Conservation (phyloP, 2,329 filamentous ascomycete species). For the Sporothrix humicola region DNA sequence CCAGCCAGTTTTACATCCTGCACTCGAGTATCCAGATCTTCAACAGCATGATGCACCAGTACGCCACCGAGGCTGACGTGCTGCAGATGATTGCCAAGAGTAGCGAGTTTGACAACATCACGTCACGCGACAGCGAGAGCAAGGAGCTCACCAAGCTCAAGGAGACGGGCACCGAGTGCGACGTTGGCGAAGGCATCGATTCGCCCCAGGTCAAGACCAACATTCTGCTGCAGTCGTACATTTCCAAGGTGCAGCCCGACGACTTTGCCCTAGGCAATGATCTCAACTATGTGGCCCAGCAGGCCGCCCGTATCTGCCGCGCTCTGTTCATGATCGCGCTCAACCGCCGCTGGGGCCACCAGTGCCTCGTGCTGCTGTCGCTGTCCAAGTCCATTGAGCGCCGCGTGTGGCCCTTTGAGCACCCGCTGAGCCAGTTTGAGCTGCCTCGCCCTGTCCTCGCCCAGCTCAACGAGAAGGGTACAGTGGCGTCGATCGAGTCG, state of each 20-base stretch:
- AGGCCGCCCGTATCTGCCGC: constrained; percentile 90
- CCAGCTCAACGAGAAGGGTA: constrained; percentile 70
- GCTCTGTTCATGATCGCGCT: constrained; percentile 97
- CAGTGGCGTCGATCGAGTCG: constrained; percentile 72
- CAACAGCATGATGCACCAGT: constrained; percentile 89
- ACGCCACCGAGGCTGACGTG: constrained; percentile 87
- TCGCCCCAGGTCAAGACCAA: constrained; percentile 90
- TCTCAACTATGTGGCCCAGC: constrained; percentile 92
- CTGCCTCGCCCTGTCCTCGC: constrained; percentile 81
- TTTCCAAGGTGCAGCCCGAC: constrained; percentile 83
- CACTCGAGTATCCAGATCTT: constrained; percentile 95
- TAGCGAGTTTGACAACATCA: constrained; percentile 96
- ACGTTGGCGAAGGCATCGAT: constrained; percentile 74
- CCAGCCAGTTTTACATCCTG: constrained; percentile 94
- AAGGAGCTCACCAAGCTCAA: constrained; percentile 81
- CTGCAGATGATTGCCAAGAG: constrained; percentile 97
- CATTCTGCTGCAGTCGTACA: constrained; percentile 90
- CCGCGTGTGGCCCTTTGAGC: constrained; percentile 91
- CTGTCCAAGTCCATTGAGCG: constrained; percentile 97
- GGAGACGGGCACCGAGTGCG: constrained; percentile 74
- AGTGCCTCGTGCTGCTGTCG: constrained; percentile 88
- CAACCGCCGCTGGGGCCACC: constrained; percentile 93
- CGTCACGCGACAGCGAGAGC: constrained; percentile 86
- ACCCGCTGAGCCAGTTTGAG: constrained; percentile 94
- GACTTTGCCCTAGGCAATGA: constrained; percentile 95